These are phyloP conservation scores for Lepiota brunneoincarnata DNA, from an alignment of 768 basidiomycete species.

Conservation along the genomic window DNA sequence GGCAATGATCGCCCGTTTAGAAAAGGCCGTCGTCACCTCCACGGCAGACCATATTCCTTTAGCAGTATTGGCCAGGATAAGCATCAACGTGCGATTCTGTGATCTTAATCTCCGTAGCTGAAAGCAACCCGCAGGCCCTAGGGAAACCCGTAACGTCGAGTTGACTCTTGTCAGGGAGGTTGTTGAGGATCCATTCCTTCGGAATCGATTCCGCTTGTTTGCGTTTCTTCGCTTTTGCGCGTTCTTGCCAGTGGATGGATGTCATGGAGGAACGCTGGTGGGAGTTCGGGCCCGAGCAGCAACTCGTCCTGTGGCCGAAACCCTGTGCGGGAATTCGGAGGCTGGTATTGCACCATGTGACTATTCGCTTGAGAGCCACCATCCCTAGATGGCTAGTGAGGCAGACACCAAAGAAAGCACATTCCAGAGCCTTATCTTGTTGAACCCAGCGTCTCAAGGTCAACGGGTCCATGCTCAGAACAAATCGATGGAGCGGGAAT, in stretches of 20 bases:
- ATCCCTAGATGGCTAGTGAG: too few species aligned
- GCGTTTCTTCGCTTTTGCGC: conserved; percentile 51
- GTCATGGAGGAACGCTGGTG: conserved; percentile 18
- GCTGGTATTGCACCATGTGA: too few species aligned
- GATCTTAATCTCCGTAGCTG: conserved; percentile 45
- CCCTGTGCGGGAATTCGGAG: too few species aligned
- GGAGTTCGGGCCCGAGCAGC: neutral
- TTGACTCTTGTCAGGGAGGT: conserved; percentile 42
- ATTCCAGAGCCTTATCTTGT: neutral
- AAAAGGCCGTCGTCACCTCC: conserved; percentile 70
- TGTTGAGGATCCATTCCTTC: conserved; percentile 54
- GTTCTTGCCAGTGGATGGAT: conserved; percentile 43
- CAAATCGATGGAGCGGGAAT: too few species aligned
- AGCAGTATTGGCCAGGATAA: conserved; percentile 53
- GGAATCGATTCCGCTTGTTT: conserved; percentile 59
- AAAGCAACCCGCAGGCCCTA: conserved; percentile 54
- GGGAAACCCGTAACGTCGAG: conserved; percentile 57
- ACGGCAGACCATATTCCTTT: conserved; percentile 57
- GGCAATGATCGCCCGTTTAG: conserved; percentile 75
- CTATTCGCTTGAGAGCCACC: too few species aligned
- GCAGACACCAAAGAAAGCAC: neutral
- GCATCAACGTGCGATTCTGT: conserved; percentile 36
- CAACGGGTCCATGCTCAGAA: too few species aligned
- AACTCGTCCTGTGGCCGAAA: too few species aligned
- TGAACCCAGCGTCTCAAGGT: too few species aligned